phyloP scores from a whole-genome alignment of 164 flowering plant species.

The Annona squamosa region DNA sequence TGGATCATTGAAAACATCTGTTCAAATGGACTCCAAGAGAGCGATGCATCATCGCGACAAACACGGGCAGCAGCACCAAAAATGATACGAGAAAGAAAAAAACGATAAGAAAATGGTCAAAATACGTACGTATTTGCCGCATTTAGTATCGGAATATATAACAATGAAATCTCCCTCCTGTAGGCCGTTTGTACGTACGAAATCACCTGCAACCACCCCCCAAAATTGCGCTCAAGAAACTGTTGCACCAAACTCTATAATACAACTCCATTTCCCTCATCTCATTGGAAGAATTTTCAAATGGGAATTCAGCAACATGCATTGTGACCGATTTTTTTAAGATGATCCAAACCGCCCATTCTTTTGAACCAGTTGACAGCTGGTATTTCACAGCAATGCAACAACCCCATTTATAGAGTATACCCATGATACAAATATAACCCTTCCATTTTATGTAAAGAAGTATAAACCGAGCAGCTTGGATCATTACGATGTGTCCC shows the following conservation, averaged over 20 bases:
- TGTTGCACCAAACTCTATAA: not conserved
- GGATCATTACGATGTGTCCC: no score
- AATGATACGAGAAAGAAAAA: not conserved
- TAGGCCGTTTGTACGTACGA: conserved; percentile 86
- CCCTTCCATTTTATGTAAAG: no score
- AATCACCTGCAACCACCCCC: conserved; percentile 54
- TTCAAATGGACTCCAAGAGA: not conserved
- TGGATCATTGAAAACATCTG: not conserved
- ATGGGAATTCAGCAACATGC: no score
- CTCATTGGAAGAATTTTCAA: no score
- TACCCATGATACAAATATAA: no score
- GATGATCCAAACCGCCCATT: no score
- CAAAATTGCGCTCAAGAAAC: not conserved
- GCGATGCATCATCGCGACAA: not conserved
- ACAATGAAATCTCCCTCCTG: conserved; percentile 98
- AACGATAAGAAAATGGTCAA: not conserved
- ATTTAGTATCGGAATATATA: conserved; percentile 79
- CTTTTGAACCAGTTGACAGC: no score
- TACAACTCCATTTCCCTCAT: no score
- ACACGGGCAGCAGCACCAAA: not conserved
- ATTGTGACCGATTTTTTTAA: no score
- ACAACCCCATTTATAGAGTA: no score
- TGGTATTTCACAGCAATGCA: no score
- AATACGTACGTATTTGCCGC: conserved; percentile 82
- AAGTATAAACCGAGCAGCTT: no score